Evolutionary conservation across 176 grass and related monocot genomes (phyloP), one percentile per base, ranked within the genome.

Genomic region (Oryza punctata): DNA sequence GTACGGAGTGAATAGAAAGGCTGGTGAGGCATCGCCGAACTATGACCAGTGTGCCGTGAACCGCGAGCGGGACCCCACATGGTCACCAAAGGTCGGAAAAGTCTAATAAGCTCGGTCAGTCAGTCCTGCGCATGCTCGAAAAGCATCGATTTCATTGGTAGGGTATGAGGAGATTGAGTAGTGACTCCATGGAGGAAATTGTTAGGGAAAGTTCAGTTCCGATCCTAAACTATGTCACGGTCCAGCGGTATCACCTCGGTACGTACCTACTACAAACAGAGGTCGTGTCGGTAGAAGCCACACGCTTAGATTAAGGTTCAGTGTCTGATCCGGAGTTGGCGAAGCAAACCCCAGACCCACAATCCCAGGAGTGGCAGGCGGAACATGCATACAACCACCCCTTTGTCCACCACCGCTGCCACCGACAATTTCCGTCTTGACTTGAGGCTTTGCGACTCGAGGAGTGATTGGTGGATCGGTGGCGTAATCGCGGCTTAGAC

Each of bases 391-490:
- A 63, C 63, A 30, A 75, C 81, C 33, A 50, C 12, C 86, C n/a
- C 24, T 15, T 72, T 78, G 66, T 65, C 71, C 65, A 61, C n/a
- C 57, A 61, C 52, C 45, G 24, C 41, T 35, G 1, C 69, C 78
- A 81, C 83, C 88, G 83, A 86, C 88, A 60, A 28, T 12, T 23
- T n/a, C 57, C n/a, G 19, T 61, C n/a, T 61, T 61, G 57, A 61
- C 57, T 24, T 61, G 4, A 24, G n/a, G 21, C n/a, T 61, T 60
- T 67, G 75, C 59, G 73, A 59, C 37, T 45, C 32, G 43, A 24
- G 25, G 72, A 45, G 41, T 64, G 47, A 47, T 64, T 63, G 70
- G 43, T 52, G 78, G 4, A 0, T n/a, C 35, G 28, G 49, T 29
- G 27, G 6, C 12, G 60, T 24, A 11, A 29, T 57, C 24, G n/a